phyloP scores from a whole-genome alignment of 78 protist genomes.

The Goniomonas avonlea region DNA sequence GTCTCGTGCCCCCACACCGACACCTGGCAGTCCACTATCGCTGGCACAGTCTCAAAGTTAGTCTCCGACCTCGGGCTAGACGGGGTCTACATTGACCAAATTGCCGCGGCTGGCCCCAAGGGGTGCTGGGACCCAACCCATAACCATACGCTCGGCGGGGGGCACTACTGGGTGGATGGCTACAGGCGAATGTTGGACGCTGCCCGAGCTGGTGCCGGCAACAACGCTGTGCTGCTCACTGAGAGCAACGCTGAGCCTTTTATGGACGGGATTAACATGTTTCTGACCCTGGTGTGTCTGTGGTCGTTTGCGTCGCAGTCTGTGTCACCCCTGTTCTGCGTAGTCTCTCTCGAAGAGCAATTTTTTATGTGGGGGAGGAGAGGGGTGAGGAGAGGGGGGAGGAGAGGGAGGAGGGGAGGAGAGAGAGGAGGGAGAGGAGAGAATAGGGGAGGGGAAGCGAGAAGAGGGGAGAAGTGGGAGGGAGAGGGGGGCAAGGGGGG shows the following conservation, averaged over 20 bases:
- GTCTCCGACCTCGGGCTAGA: neutral
- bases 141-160: constrained; percentile 34
- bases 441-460: no score
- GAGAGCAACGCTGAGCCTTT: constrained; percentile 37
- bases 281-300: constrained; percentile 3
- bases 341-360: no score
- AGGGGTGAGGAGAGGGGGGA: no score
- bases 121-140: constrained; percentile 29
- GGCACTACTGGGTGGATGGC: constrained; percentile 30
- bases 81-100: constrained; percentile 36
- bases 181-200: neutral
- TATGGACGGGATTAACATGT: constrained; percentile 28
- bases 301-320: no score
- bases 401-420: no score
- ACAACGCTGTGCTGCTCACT: neutral
- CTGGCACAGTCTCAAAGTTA: neutral
- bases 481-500: no score
- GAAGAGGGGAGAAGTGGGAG: no score
- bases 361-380: no score
- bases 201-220: neutral
- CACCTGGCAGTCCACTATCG: constrained; percentile 21
- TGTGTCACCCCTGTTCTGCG: no score
- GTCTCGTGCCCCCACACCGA: constrained; percentile 31
- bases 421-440: no score
- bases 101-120: constrained; percentile 22